Conservation (phyloP, 805 yeast species). For the Kuraishia cidri region DNA sequence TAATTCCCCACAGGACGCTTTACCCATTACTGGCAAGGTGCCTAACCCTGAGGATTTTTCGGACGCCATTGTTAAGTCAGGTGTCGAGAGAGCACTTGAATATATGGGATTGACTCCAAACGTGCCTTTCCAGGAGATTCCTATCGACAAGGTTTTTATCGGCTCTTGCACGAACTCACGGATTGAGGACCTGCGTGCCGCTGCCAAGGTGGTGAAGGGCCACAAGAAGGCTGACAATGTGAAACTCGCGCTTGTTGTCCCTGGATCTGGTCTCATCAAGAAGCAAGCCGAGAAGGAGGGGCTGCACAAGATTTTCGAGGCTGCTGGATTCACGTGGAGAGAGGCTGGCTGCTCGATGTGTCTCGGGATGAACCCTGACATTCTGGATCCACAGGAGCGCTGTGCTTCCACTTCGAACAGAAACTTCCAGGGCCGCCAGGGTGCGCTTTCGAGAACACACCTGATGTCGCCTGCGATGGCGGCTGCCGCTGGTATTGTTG, state of each 20-base stretch:
- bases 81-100: slow-evolving; percentile 84
- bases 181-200: slow-evolving; percentile 93
- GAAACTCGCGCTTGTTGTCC: slow-evolving; percentile 83
- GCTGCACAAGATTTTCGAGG: slow-evolving; percentile 78
- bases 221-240: slow-evolving; percentile 77
- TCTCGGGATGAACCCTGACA: slow-evolving; percentile 98
- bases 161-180: slow-evolving; percentile 98
- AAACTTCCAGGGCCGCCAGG: slow-evolving; percentile 99
- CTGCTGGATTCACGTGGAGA: slow-evolving; percentile 97
- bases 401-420: slow-evolving; percentile 99
- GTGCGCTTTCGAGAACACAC: slow-evolving; percentile 92
- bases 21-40: slow-evolving; percentile 83
- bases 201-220: slow-evolving; percentile 90
- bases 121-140: slow-evolving; percentile 65
- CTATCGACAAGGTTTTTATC: slow-evolving; percentile 89
- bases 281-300: slow-evolving; percentile 94
- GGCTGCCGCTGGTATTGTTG: slow-evolving; percentile 94
- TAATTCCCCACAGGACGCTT: slow-evolving; percentile 97
- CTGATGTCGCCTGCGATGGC: slow-evolving; percentile 99
- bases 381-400: slow-evolving; percentile 88
- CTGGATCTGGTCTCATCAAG: slow-evolving; percentile 96
- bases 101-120: slow-evolving; percentile 90
- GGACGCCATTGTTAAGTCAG: slow-evolving; percentile 69
- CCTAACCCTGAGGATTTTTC: slow-evolving; percentile 79
- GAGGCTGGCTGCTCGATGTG: slow-evolving; percentile 99